Conservation (phyloP, 148 eudicot species). For the Arctostaphylos glauca region DNA sequence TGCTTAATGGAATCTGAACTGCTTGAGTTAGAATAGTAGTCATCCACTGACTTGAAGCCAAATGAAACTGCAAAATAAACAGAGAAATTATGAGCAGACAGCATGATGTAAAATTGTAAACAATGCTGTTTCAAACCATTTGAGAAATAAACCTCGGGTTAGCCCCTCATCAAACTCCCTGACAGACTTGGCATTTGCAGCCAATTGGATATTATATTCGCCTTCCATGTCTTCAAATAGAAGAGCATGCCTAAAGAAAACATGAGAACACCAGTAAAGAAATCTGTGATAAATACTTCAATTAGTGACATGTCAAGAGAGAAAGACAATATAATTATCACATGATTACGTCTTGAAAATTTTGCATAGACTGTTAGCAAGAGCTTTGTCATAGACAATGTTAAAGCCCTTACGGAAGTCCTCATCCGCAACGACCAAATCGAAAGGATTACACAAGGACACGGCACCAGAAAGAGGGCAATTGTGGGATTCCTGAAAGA, state of each 20-base stretch:
- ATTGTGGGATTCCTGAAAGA: slow-evolving; percentile 61
- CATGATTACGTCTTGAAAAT: slow-evolving; percentile 66
- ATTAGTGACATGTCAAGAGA: neutral
- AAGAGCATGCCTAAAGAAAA: slow-evolving; percentile 62
- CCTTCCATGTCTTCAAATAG: slow-evolving; percentile 87
- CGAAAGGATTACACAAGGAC: slow-evolving; percentile 94
- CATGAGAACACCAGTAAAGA: slow-evolving; percentile 7
- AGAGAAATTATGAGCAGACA: slow-evolving; percentile 16
- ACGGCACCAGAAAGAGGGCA: slow-evolving; percentile 88
- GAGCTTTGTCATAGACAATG: slow-evolving; percentile 77
- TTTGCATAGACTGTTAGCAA: slow-evolving; percentile 68
- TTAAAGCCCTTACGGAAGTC: slow-evolving; percentile 91
- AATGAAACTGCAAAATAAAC: slow-evolving; percentile 67
- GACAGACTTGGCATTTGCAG: slow-evolving; percentile 77
- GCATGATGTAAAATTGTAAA: neutral
- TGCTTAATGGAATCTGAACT: slow-evolving; percentile 82
- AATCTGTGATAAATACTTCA: slow-evolving; percentile 13
- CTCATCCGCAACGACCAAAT: slow-evolving; percentile 87
- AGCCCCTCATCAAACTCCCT: slow-evolving; percentile 91
- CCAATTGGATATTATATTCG: slow-evolving; percentile 74
- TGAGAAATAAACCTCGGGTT: slow-evolving; percentile 62
- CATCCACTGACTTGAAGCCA: slow-evolving; percentile 98
- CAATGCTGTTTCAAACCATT: neutral
- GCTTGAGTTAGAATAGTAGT: slow-evolving; percentile 80
- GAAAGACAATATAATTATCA: neutral